Base-by-base conservation (phyloP, 371 early-diverging fungal genomes). In the Mortierella sp. region DNA sequence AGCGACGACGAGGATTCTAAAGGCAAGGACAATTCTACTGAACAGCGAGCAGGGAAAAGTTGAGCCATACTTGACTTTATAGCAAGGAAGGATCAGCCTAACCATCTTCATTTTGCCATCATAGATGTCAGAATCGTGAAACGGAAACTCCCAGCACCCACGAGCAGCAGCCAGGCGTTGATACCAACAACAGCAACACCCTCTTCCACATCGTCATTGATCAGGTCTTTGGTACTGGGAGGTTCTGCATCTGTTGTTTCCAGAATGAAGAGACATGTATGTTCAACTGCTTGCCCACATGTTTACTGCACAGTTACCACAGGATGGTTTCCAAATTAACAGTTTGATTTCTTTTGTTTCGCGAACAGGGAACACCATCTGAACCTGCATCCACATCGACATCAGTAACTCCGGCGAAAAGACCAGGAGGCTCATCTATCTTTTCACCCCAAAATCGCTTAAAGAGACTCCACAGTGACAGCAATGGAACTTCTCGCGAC, bases 211-310 rank as follows among this genome's bases (percentile, higher is more conserved):
- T 34, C 34, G 34, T 34, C 34, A 10, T 34, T 10, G 34, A 4
- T n/a, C n/a, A n/a, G n/a, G n/a, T n/a, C 28, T 14, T 45, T 14
- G n/a, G 19, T 3, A 39, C 28, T 19, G 24, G 12, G 14, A 37
- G 25, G 25, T 34, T 34, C 44, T 6, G 31, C 27, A 12, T 53
- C 61, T 2, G 17, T 72, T 7, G 57, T 72, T 9, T 47, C 72
- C 19, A 45, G 43, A 54, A 72, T 72, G 62, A 63, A 60, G 52
- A 64, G 37, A 34, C 51, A 49, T 59, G 71, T 71, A 57, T 29
- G 57, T 50, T 25, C 5, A 39, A 13, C 17, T 34, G 34, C 34
- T n/a, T n/a, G n/a, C n/a, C n/a, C n/a, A n/a, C n/a, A n/a, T n/a
- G n/a, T n/a, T n/a, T n/a, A n/a, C n/a, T n/a, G n/a, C n/a, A n/a